A percentile compares a stretch with the other conserved stretches of the same genome.
Conservation (phyloP, 768 basidiomycete species). For the Naganishia onofrii region DNA sequence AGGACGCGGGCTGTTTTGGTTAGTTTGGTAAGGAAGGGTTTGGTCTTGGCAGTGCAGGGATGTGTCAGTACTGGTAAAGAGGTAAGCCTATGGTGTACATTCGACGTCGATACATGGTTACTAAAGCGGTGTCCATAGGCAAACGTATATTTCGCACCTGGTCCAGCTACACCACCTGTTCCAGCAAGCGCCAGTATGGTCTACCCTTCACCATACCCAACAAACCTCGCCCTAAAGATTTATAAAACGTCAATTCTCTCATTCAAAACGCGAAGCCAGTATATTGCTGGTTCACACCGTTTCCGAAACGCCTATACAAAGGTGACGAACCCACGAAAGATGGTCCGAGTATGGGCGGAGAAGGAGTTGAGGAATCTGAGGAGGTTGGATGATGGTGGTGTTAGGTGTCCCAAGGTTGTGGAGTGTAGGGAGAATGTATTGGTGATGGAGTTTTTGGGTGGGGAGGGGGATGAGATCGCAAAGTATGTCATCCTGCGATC, state of each 20-base stretch:
- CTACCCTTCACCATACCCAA: constrained; percentile 34
- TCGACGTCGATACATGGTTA: no score
- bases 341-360: constrained; percentile 98
- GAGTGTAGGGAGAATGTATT: constrained; percentile 96
- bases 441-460: constrained; percentile 88
- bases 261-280: constrained; percentile 96
- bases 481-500: constrained; percentile 10
- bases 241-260: constrained; percentile 97
- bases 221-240: constrained; percentile 87
- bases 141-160: constrained; percentile 90
- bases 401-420: constrained; percentile 80
- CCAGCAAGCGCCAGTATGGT: constrained; percentile 27
- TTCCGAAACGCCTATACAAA: constrained; percentile 76
- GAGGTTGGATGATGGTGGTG: constrained; percentile 74
- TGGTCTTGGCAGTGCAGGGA: constrained; percentile 87
- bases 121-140: constrained; percentile 54
- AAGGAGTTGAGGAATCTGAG: constrained; percentile 97
- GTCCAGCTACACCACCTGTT: constrained; percentile 51
- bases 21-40: constrained; percentile 88
- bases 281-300: constrained; percentile 93
- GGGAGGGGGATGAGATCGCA: constrained; percentile 16
- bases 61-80: constrained; percentile 98
- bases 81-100: no score
- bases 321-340: constrained; percentile 85
- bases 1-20: constrained; percentile 90